Base-by-base conservation (phyloP, 805 yeast species). In the Scheffersomyces ergatensis region DNA sequence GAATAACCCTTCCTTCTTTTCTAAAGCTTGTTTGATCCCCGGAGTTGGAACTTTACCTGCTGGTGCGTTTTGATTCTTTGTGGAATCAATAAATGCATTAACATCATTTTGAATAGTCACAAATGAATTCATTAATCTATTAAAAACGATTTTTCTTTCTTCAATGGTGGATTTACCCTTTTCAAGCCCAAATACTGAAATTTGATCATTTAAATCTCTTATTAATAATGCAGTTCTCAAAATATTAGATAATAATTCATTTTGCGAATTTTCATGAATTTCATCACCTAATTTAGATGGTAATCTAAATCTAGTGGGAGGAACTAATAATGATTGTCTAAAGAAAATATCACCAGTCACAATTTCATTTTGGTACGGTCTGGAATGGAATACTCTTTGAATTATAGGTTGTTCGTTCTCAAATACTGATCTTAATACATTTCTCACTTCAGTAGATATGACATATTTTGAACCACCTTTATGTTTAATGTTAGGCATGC, bases 241-340 rank as follows among this genome's bases (percentile, higher is more conserved):
- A 38, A 95, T 77, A 54, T 82, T 85, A 18, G 93, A 76, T 36
- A 93, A 71, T 42, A 90, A 73, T 66, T 90, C 96, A 63, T 93
- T 95, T 68, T 89, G 96, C 36, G 93, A 70, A 62, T 89, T 90
- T 67, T 93, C 97, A 63, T 93, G 98, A 45, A 92, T 78, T 62
- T 89, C 97, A 42, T 93, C 99, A 42, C 99, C 99, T 44, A 93
- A 73, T 63, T 90, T 90, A 13, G 96, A 84, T n/a, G 99, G 99
- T 51, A 90, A 76, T 63, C 99, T 80, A 74, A 93, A 93, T 63
- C 98, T 77, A 2, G 98, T 95, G 37, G 99, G 90, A 27, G 99
- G 99, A 30, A 95, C 98, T 31, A 89, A 83, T 43, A 93, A 70
- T 4, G 89, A 82, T 51, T 88, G 90, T 53, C 89, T 76, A 71